Conservation (phyloP, 2,329 filamentous ascomycete genomes). For the Chrysoporthe cubensis region DNA sequence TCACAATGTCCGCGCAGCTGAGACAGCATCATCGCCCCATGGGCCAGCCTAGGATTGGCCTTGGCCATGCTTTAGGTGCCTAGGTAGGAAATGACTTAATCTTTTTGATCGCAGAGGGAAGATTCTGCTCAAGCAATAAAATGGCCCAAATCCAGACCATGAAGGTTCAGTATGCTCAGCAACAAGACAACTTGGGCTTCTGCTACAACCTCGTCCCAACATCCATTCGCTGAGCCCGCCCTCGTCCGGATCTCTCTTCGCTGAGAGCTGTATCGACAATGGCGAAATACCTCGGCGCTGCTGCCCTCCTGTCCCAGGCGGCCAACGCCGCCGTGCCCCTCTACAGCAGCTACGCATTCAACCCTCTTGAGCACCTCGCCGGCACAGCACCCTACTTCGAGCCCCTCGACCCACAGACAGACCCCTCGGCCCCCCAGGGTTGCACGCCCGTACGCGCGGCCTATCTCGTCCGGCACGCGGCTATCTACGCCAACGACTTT, state of each 20-base stretch:
- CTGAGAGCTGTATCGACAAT: neutral
- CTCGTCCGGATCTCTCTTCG: neutral
- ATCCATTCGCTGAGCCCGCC: neutral
- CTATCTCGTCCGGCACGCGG: constrained; percentile 62
- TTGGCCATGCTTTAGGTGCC: neutral
- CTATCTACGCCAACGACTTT: constrained; percentile 63
- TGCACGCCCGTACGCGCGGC: constrained; percentile 56
- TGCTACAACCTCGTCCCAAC: too few relatives aligned
- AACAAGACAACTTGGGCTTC: too few relatives aligned
- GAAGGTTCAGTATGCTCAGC: neutral
- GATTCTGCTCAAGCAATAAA: too few relatives aligned
- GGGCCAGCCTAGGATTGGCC: neutral
- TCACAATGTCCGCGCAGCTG: neutral
- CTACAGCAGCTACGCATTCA: constrained; percentile 54
- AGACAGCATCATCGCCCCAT: neutral
- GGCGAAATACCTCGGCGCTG: neutral
- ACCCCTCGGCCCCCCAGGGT: constrained; percentile 50
- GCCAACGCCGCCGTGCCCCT: constrained; percentile 32
- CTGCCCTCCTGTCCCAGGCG: constrained; percentile 6
- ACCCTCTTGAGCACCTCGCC: constrained; percentile 57
- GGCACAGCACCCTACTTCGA: constrained; percentile 64
- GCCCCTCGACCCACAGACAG: constrained; percentile 51
- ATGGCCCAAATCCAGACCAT: neutral
- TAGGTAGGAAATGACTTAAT: too few relatives aligned
- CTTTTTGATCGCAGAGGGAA: too few relatives aligned